Evolutionary conservation across 2,329 filamentous ascomycete genomes (phyloP), one percentile per base, ranked within the genome.

Genomic region (Pyrenochaeta sp.): DNA sequence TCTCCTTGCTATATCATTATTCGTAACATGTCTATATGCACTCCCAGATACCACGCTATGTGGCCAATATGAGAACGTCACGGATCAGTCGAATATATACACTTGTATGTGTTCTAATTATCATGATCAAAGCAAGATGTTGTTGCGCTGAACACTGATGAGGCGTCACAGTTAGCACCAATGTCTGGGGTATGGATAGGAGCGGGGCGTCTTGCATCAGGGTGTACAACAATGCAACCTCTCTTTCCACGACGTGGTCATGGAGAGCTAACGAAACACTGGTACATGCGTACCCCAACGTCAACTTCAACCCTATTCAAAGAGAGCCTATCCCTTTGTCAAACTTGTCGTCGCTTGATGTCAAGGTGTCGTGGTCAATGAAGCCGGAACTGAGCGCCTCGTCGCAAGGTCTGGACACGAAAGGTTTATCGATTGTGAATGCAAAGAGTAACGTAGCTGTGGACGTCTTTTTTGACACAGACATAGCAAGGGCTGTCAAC

Each of bases 281-380:
- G 3, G 46, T 49, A 18, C 46, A 49, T 18, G 46, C 46, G 2
- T 49, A 49, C 20, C 46, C 46, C 17, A 49, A 49, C n/a, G 36
- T 49, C 46, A 49, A 49, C 20, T 41, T 35, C 31, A 43, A 49
- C 29, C 36, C 46, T 3, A 20, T 49, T 17, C 46, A 43, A 20
- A 29, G 30, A 7, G 39, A 43, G 29, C 46, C 46, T 4, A 49
- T 49, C 10, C 46, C 18, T 17, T n/a, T 49, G 11, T 49, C 46
- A 18, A 49, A 43, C 10, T 21, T 49, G 2, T 42, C 37, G 3
- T 41, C 46, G 1, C 33, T 49, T 18, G 46, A 49, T 29, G 46
- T 49, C 17, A 49, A 49, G 30, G 46, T 49, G 9, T 49, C 46
- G 4, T 49, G 46, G 46, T 43, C 46, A 14, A 49, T 49, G 46